Conservation (phyloP, 2,329 filamentous ascomycete species). For the Cladosporium velox region DNA sequence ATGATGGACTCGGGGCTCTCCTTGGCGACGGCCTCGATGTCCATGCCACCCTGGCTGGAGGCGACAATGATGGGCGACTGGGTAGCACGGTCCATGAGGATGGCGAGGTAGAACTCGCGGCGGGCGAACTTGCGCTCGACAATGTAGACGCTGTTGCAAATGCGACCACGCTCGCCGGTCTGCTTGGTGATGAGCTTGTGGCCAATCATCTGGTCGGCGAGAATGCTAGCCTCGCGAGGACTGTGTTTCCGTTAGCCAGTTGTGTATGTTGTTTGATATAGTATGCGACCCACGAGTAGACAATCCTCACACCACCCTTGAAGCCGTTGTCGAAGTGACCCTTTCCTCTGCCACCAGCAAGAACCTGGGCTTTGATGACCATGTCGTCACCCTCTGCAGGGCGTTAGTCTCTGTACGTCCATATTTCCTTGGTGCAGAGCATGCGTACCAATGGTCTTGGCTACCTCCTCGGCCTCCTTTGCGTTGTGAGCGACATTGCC, state of each 20-base stretch:
- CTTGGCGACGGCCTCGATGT: slow-evolving; percentile 98
- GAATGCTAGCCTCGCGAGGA: slow-evolving; percentile 91
- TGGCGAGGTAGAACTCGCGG: slow-evolving; percentile 97
- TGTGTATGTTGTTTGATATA: background rate
- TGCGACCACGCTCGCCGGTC: slow-evolving; percentile 87
- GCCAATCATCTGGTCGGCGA: slow-evolving; percentile 98
- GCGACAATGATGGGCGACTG: slow-evolving; percentile 95
- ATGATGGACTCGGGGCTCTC: slow-evolving; percentile 94
- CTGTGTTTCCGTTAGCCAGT: slow-evolving; percentile 41
- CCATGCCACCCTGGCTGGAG: slow-evolving; percentile 98
- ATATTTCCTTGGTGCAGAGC: background rate
- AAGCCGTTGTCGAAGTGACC: slow-evolving; percentile 97
- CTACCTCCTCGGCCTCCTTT: slow-evolving; percentile 87
- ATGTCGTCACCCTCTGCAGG: slow-evolving; percentile 76
- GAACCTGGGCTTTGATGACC: slow-evolving; percentile 99
- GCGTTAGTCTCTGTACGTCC: slow-evolving; percentile 32
- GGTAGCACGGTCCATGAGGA: slow-evolving; percentile 93
- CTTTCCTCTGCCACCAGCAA: slow-evolving; percentile 97
- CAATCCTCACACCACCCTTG: slow-evolving; percentile 97
- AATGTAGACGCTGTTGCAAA: slow-evolving; percentile 98
- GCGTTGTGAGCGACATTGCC: slow-evolving; percentile 81
- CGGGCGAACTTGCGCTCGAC: slow-evolving; percentile 99
- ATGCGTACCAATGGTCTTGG: slow-evolving; percentile 76
- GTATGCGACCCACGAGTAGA: slow-evolving; percentile 73
- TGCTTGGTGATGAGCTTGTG: slow-evolving; percentile 99